Evolutionary conservation across 768 basidiomycete genomes (phyloP), one percentile per base, ranked within the genome.

Genomic region (Cyclocybe cylindracea): DNA sequence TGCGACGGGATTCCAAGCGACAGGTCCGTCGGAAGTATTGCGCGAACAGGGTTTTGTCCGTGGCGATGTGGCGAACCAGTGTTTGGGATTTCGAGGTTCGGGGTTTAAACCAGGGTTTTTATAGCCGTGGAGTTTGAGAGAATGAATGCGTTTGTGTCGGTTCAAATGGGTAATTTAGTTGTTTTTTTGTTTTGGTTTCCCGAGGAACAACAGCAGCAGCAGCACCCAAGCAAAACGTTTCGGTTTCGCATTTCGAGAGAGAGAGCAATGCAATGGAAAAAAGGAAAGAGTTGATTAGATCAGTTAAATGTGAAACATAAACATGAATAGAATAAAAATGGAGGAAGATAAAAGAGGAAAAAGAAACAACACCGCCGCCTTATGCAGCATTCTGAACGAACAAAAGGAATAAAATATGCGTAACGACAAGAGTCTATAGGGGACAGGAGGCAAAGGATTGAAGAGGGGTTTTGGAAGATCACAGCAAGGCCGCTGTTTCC

Each of bases 401-500:
- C 39, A 39, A 45, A 44, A 53, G 39, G n/a, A 35, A 47, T 40
- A 46, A 36, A 49, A 51, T 48, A 56, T 29, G 24, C 24, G 24
- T 24, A 24, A 24, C 24, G 24, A 24, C 24, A 24, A 16, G 24
- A 24, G 24, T 24, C 24, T 24, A 24, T 24, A 24, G 5, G 24
- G 24, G 24, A 24, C 24, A 24, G 24, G 10, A 49, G 16, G 39
- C 43, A 16, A n/a, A 31, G 38, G 41, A 32, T 13, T 2, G 39
- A 46, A 48, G 37, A 35, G 37, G 14, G 32, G 45, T 10, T 24
- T n/a, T 14, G 41, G 40, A 50, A 48, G 29, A 57, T 75, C 70
- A 87, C 65, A 87, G 82, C 63, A 87, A 71, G 54, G 85, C 85
- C 52, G 86, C 85, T 56, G 75, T 75, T 66, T 82, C 76, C 57